phyloP scores from a whole-genome alignment of 176 grass and related monocot species.

The Areca catechu region DNA sequence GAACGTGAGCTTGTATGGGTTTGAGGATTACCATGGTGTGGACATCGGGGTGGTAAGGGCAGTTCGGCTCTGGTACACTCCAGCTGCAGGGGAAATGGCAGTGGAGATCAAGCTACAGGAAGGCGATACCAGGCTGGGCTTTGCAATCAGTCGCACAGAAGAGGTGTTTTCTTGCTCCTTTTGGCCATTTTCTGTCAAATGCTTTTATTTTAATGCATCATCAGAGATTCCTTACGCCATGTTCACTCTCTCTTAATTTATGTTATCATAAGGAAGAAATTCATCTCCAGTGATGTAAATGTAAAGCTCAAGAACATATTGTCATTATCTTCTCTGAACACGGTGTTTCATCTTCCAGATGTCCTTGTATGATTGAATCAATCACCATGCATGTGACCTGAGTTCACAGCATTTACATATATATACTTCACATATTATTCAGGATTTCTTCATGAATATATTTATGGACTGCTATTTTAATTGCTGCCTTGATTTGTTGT shows the following conservation, averaged over 20 bases:
- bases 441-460: too few species aligned
- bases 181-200: neutral
- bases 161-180: constrained; percentile 34
- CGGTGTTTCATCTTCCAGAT: too few species aligned
- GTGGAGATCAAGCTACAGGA: constrained; percentile 68
- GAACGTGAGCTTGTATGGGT: constrained; percentile 88
- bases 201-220: neutral
- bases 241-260: neutral
- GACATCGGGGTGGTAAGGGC: constrained; percentile 98
- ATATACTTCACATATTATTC: too few species aligned
- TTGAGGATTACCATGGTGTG: constrained; percentile 94
- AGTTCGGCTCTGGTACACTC: constrained; percentile 71
- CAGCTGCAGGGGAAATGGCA: constrained; percentile 54
- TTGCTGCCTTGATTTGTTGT: too few species aligned
- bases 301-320: too few species aligned
- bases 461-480: too few species aligned
- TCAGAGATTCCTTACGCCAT: neutral
- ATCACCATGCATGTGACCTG: too few species aligned
- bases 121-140: constrained; percentile 68
- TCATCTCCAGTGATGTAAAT: too few species aligned
- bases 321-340: too few species aligned
- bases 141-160: constrained; percentile 91
- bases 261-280: too few species aligned
- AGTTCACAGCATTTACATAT: too few species aligned
- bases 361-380: too few species aligned